Evolutionary conservation across 1,284 basidiomycete species (phyloP).

Genomic region (Kalmanozyma brasiliensis): DNA sequence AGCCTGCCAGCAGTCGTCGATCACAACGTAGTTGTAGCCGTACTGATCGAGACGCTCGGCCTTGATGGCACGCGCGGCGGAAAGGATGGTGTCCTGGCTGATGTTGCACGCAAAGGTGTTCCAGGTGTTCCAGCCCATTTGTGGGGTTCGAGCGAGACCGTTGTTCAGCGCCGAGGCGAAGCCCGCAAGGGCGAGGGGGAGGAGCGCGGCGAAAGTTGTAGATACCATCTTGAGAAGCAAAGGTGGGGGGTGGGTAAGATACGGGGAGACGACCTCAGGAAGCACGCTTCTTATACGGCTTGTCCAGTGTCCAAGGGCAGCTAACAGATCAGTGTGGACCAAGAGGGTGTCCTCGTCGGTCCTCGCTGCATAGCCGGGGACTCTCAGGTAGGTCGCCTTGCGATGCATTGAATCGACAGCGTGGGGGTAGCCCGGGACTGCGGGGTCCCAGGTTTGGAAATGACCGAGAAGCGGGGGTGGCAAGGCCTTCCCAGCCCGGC

Average conservation of each 20-base stretch:
- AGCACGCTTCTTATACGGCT: not conserved
- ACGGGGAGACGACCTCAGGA: no score
- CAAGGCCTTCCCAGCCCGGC: no score
- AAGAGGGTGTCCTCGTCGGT: no score
- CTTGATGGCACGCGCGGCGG: constrained; percentile 64
- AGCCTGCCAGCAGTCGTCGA: constrained; percentile 68
- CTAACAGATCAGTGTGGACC: no score
- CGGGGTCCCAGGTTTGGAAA: constrained; percentile 9
- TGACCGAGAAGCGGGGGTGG: no score
- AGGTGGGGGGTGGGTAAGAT: not conserved
- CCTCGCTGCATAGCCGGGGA: no score
- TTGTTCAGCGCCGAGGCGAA: constrained; percentile 19
- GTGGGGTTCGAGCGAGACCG: constrained; percentile 26
- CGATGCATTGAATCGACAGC: not conserved
- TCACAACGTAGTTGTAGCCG: constrained; percentile 53
- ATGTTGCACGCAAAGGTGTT: constrained; percentile 66
- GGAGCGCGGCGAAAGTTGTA: constrained; percentile 11
- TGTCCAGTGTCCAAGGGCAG: no score
- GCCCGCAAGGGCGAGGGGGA: constrained; percentile 14
- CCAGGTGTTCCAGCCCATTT: constrained; percentile 59
- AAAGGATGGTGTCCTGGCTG: constrained; percentile 57
- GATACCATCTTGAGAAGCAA: constrained; percentile 6
- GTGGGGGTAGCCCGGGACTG: constrained; percentile 3
- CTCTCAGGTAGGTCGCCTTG: not conserved
- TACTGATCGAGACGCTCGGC: constrained; percentile 56